Evolutionary conservation across 176 grass and related monocot genomes (phyloP).

Genomic region (Aechmea fasciata): DNA sequence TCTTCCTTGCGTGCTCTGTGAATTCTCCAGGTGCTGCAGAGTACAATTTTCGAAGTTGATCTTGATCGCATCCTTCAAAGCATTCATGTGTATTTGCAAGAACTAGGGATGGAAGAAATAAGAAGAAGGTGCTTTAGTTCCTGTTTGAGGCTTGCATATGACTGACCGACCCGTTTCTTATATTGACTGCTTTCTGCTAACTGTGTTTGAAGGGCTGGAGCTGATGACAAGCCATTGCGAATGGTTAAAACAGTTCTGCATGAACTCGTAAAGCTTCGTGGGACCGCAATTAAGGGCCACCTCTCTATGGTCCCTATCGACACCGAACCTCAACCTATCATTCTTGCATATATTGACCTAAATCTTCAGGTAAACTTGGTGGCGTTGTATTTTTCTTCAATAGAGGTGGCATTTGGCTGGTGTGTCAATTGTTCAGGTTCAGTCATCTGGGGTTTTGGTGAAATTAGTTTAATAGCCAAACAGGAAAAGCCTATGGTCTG

Average conservation of each 20-base stretch:
- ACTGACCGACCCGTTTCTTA: neutral
- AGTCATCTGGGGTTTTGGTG: too few relatives aligned
- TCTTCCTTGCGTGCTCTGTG: constrained; percentile 3
- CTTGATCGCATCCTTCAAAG: constrained; percentile 96
- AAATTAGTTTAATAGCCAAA: too few relatives aligned
- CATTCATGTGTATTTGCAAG: constrained; percentile 98
- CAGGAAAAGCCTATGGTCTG: too few relatives aligned
- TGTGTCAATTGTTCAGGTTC: too few relatives aligned
- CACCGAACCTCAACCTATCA: constrained; percentile 94
- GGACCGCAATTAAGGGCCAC: constrained; percentile 96
- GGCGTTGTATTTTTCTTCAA: neutral
- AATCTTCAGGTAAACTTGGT: constrained; percentile 82
- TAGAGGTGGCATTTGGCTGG: neutral
- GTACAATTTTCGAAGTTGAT: constrained; percentile 90
- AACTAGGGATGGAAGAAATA: constrained; percentile 98
- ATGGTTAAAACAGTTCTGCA: constrained; percentile 99
- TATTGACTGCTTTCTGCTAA: neutral
- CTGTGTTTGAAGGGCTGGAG: constrained; percentile 60
- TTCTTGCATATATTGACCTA: constrained; percentile 97
- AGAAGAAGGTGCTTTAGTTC: constrained; percentile 52
- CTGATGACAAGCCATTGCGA: constrained; percentile 94
- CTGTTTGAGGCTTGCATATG: neutral
- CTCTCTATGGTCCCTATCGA: constrained; percentile 99
- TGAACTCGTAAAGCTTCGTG: constrained; percentile 97
- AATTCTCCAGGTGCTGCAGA: constrained; percentile 78